phyloP scores from a whole-genome alignment of 495 filamentous ascomycete species.

The Penicillium dipodomyicola region DNA sequence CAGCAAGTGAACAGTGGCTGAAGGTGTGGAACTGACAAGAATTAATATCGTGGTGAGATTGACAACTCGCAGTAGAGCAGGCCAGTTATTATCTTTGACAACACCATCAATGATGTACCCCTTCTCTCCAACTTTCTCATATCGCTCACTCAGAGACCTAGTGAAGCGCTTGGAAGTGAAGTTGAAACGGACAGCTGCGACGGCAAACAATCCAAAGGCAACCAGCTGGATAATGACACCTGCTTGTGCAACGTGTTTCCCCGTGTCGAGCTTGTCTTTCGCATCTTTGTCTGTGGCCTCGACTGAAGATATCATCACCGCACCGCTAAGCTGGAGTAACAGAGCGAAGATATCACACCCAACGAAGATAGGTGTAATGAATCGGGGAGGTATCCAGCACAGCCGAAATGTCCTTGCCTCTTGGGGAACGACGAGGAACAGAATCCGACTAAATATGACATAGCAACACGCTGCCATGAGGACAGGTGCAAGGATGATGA shows the following conservation, averaged over 20 bases:
- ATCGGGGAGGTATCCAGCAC: conserved; percentile 49
- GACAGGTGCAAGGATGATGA: conserved; percentile 41
- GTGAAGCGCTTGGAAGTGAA: conserved; percentile 43
- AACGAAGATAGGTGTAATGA: conserved; percentile 34
- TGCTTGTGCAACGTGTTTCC: conserved; percentile 40
- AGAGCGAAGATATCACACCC: conserved; percentile 33
- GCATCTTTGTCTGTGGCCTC: conserved; percentile 24
- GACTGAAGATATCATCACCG: conserved; percentile 38
- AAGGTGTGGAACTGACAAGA: conserved; percentile 36
- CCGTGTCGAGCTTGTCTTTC: conserved; percentile 30
- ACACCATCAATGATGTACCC: conserved; percentile 30
- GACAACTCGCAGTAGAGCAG: conserved; percentile 47
- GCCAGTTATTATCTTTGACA: conserved; percentile 46
- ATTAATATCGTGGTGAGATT: conserved; percentile 55
- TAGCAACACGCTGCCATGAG: conserved; percentile 56
- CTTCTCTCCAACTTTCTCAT: conserved; percentile 27
- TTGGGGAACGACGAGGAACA: conserved; percentile 45
- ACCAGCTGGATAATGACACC: conserved; percentile 43
- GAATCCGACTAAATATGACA: conserved; percentile 51
- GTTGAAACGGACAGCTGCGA: conserved; percentile 37
- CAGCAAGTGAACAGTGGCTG: neutral
- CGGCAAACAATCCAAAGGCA: conserved; percentile 44
- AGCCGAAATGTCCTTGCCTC: conserved; percentile 36
- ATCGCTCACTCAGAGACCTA: conserved; percentile 26
- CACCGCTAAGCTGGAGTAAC: conserved; percentile 30